Base-by-base conservation (phyloP, 306 rosid species). In the Cicer chorassanicum region DNA sequence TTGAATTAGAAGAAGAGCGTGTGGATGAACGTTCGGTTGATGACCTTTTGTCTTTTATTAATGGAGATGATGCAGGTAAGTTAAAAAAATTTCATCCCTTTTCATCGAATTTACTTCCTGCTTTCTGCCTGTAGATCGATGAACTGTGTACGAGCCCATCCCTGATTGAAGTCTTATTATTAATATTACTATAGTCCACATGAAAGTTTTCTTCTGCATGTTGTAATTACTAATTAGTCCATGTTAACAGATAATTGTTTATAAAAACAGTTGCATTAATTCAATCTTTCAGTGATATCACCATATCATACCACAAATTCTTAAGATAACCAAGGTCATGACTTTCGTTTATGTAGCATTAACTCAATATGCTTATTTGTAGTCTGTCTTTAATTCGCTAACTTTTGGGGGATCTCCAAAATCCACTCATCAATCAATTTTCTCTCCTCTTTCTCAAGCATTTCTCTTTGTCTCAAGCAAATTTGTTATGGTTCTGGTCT, bases 11-110 rank as follows among this genome's bases (percentile, higher is more conserved):
- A 82, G 92, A 76, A 62, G 94, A 84, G 86, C 93, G 38, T 8
- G 88, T 82, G 21, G 98, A 94, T 84, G 90, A 91, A 45, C 93
- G 98, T 51, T 87, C 98, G 5, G 92, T 94, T 36, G 98, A 94
- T 73, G 98, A 94, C 64, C 97, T 94, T 14, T 74, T 94, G 84
- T 88, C 98, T 75, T 94, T 88, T 83, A 94, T 94, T 68, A 94
- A 94, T 79, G 96, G 98, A 54, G 85, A 85, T 76, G 86, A 84
- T 45, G 82, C 80, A 87, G 96, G 98, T 93, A 86, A 67, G 42
- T 54, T 72, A 18, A 72, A 50, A 62, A 59, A 48, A 11, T 38
- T 53, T n/a, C 2, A 16, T 55, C 44, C 62, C 39, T 53, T 67
- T 76, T 21, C 8, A 9, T 62, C 8, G 39, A n/a, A 9, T 61